Conservation (phyloP, 2,329 filamentous ascomycete species). For the Metarhizium guizhouense region DNA sequence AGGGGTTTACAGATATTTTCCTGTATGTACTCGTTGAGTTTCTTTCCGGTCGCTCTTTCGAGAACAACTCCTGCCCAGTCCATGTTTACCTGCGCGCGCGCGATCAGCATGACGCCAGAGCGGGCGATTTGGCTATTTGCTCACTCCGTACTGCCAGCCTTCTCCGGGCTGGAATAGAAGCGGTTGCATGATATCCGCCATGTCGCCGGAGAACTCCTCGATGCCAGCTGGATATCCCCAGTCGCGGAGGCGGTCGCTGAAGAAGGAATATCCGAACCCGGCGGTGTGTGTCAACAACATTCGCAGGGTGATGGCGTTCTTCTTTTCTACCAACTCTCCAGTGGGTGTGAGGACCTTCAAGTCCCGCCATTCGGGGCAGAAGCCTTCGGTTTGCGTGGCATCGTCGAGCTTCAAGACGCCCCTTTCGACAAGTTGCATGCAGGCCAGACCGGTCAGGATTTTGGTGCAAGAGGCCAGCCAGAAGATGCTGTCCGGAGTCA, state of each 20-base stretch:
- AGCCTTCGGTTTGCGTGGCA: constrained; percentile 30
- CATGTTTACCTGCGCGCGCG: constrained; percentile 30
- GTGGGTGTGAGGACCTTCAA: constrained; percentile 35
- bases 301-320: constrained; percentile 42
- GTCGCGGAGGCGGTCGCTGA: constrained; percentile 38
- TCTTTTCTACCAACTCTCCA: constrained; percentile 32
- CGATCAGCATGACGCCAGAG: neutral
- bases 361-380: constrained; percentile 40
- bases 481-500: constrained; percentile 53
- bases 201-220: constrained; percentile 49
- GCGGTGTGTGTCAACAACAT: constrained; percentile 48
- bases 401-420: constrained; percentile 40
- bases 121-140: constrained; percentile 9
- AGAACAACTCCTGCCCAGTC: constrained; percentile 46
- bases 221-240: constrained; percentile 39
- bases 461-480: constrained; percentile 53
- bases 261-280: constrained; percentile 50
- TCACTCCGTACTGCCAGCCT: constrained; percentile 51
- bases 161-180: constrained; percentile 56
- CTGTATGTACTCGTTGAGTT: constrained; percentile 40
- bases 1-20: constrained; percentile 38
- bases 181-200: constrained; percentile 41
- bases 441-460: constrained; percentile 40
- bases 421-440: constrained; percentile 49
- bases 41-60: constrained; percentile 32